Evolutionary conservation across 768 basidiomycete genomes (phyloP).

Genomic region (Termitomyces sp.): DNA sequence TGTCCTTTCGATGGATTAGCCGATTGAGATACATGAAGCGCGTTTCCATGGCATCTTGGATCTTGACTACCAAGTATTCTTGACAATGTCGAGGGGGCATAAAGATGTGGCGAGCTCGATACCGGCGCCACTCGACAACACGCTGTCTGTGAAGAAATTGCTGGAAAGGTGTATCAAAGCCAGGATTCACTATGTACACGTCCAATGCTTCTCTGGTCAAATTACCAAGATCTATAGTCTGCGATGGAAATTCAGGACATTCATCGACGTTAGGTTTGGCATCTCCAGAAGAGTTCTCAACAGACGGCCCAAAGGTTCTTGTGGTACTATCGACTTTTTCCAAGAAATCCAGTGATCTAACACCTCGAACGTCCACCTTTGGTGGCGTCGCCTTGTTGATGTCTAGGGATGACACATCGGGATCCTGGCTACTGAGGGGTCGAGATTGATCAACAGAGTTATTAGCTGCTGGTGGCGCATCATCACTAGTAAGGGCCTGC

Average conservation of each 20-base stretch:
- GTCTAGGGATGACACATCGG: too few species aligned
- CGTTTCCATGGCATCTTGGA: not conserved
- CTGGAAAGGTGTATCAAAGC: not conserved
- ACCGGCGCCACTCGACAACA: conserved; percentile 5
- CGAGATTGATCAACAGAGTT: too few species aligned
- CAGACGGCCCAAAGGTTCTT: too few species aligned
- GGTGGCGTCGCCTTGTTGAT: too few species aligned
- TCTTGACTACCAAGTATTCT: conserved; percentile 1
- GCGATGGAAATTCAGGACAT: not conserved
- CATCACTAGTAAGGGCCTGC: too few species aligned
- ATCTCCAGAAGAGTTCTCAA: too few species aligned
- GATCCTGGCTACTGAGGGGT: too few species aligned
- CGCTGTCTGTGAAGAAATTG: not conserved
- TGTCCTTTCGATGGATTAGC: not conserved
- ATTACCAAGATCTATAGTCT: not conserved
- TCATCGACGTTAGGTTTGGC: too few species aligned
- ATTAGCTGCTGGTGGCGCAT: too few species aligned
- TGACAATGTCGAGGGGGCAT: not conserved
- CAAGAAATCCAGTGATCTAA: too few species aligned
- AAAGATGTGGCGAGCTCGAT: not conserved
- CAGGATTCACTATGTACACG: not conserved
- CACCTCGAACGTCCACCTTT: too few species aligned
- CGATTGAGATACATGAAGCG: not conserved
- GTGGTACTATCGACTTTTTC: too few species aligned
- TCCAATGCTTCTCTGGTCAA: not conserved